Evolutionary conservation across 2,329 filamentous ascomycete genomes (phyloP).

Genomic region (Aspergillus ruber): DNA sequence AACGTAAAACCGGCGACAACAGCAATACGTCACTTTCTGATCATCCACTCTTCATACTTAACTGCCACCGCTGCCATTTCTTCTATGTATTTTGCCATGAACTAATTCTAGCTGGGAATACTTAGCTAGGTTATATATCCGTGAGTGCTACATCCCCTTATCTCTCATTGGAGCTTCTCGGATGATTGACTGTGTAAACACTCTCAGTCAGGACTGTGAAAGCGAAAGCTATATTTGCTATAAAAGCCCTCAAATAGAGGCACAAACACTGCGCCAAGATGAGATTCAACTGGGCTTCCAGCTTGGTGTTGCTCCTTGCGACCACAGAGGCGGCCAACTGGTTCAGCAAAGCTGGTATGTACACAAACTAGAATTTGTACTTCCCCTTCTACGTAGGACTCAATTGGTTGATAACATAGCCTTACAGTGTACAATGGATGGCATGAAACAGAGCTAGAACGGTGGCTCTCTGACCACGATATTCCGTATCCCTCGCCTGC

Average conservation of each 20-base stretch:
- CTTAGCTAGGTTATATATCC: not conserved
- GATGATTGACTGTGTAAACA: not conserved
- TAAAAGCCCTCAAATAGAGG: not conserved
- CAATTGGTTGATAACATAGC: slow-evolving; percentile 1
- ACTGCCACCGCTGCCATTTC: not conserved
- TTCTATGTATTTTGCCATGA: not conserved
- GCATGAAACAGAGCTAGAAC: slow-evolving; percentile 95
- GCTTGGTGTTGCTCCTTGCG: slow-evolving; percentile 66
- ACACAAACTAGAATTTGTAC: not conserved
- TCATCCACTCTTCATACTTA: not conserved
- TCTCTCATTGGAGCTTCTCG: not conserved
- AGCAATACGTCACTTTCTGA: not conserved
- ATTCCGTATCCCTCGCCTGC: slow-evolving; percentile 84
- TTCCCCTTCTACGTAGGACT: not conserved
- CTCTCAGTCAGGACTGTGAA: not conserved
- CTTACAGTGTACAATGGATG: slow-evolving; percentile 88
- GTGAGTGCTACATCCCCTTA: not conserved
- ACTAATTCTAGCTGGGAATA: not conserved
- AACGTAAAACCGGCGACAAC: not conserved
- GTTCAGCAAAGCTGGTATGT: slow-evolving; percentile 79
- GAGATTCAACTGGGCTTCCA: slow-evolving; percentile 65
- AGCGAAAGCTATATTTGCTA: not conserved
- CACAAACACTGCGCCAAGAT: slow-evolving; percentile 46
- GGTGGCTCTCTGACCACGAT: slow-evolving; percentile 90
- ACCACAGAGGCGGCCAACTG: slow-evolving; percentile 67